These are phyloP conservation scores for Silene uniflora DNA, from an alignment of 148 eudicot species.

Conservation along the genomic window DNA sequence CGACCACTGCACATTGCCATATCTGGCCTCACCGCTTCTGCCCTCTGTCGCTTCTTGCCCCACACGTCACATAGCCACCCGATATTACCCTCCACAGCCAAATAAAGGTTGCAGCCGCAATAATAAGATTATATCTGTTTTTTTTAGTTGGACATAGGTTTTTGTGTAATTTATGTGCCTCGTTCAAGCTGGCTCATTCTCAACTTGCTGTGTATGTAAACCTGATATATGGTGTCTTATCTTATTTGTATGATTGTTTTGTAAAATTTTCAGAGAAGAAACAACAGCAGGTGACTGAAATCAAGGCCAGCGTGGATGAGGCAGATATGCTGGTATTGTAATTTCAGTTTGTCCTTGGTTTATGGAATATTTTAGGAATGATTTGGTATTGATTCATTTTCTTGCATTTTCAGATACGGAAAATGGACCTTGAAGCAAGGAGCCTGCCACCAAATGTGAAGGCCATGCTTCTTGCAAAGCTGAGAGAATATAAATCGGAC, in stretches of 20 bases:
- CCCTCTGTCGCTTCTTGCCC: too few relatives aligned
- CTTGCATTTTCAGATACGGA: slow-evolving; percentile 56
- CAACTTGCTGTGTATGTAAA: neutral
- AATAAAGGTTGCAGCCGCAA: neutral
- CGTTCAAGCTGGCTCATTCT: neutral
- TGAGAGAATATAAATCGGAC: slow-evolving; percentile 84
- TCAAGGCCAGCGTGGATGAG: slow-evolving; percentile 67
- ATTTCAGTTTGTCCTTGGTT: slow-evolving; percentile 3
- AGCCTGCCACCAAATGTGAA: slow-evolving; percentile 86
- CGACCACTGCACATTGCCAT: neutral
- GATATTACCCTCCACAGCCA: neutral
- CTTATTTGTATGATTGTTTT: slow-evolving; percentile 11
- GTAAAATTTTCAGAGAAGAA: slow-evolving; percentile 47
- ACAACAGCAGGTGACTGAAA: slow-evolving; percentile 62
- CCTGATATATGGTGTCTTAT: slow-evolving; percentile 2
- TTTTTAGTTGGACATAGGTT: too few relatives aligned
- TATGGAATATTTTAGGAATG: neutral
- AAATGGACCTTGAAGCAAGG: slow-evolving; percentile 97
- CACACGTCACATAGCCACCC: too few relatives aligned
- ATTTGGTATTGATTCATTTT: slow-evolving; percentile 13
- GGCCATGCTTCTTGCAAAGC: slow-evolving; percentile 85
- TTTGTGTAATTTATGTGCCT: neutral
- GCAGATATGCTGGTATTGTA: slow-evolving; percentile 78
- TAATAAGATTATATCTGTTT: neutral
- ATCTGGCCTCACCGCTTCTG: too few relatives aligned